Conservation (phyloP, 352 stramenopile genomes). For the Phytopythium delawarense region DNA sequence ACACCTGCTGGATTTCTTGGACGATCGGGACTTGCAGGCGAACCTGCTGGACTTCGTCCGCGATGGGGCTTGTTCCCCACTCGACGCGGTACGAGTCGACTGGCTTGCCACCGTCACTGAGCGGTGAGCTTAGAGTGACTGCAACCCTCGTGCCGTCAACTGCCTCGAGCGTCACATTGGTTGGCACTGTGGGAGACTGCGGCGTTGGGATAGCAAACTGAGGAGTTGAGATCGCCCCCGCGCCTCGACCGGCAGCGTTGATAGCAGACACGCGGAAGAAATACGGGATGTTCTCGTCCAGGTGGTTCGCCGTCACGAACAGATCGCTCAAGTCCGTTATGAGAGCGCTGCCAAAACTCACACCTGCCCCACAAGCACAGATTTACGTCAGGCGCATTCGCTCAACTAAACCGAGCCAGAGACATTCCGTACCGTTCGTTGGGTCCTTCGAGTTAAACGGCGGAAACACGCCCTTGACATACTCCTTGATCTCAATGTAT, state of each 20-base stretch:
- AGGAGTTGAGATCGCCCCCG: conserved; percentile 61
- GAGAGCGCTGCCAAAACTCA: conserved; percentile 85
- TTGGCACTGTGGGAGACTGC: conserved; percentile 60
- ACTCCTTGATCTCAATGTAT: conserved; percentile 73
- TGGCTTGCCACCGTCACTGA: conserved; percentile 78
- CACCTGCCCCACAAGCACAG: conserved; percentile 19
- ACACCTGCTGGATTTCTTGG: conserved; percentile 74
- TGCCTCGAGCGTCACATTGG: conserved; percentile 70
- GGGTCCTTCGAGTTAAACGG: conserved; percentile 90
- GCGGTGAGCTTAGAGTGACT: conserved; percentile 70
- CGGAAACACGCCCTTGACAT: conserved; percentile 70
- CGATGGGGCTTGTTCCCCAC: conserved; percentile 77
- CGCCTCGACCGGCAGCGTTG: conserved; percentile 83
- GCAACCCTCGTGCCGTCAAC: conserved; percentile 88
- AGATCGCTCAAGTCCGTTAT: conserved; percentile 88
- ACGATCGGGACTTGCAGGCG: conserved; percentile 50
- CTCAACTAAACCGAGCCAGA: not conserved
- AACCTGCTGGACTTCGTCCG: conserved; percentile 80
- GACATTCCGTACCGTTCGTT: conserved; percentile 44
- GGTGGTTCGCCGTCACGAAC: conserved; percentile 66
- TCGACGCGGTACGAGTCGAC: conserved; percentile 92
- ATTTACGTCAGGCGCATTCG: not conserved
- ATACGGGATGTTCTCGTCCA: conserved; percentile 94
- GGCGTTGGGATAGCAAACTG: conserved; percentile 85
- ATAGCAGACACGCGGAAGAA: conserved; percentile 93